Evolutionary conservation across 768 basidiomycete species (phyloP).

Genomic region (Boletus huronensis): DNA sequence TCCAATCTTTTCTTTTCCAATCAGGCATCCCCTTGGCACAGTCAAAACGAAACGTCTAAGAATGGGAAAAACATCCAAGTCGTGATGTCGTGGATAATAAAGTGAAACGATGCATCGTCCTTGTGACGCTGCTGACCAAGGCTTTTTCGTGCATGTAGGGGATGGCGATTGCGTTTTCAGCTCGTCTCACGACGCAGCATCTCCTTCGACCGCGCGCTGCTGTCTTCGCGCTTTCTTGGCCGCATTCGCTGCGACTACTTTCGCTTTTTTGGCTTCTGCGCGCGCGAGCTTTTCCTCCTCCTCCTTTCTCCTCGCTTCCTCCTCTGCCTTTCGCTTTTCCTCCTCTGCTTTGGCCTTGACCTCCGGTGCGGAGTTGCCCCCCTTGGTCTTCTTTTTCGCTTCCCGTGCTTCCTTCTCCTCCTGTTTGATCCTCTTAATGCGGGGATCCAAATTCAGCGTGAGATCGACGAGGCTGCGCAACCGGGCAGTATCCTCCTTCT

Average conservation of each 20-base stretch:
- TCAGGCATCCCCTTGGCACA: slow-evolving; percentile 1
- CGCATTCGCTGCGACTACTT: slow-evolving; percentile 81
- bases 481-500: slow-evolving; percentile 96
- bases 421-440: slow-evolving; percentile 95
- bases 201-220: slow-evolving; percentile 49
- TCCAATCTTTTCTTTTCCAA: not conserved
- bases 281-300: slow-evolving; percentile 75
- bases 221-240: slow-evolving; percentile 85
- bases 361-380: slow-evolving; percentile 39
- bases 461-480: slow-evolving; percentile 84
- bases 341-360: slow-evolving; percentile 51
- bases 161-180: not conserved
- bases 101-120: not conserved
- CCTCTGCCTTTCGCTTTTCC: slow-evolving; percentile 63
- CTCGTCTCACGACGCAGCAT: slow-evolving; percentile 3
- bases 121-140: not conserved
- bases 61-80: not conserved
- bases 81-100: slow-evolving; percentile 4
- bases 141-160: not conserved
- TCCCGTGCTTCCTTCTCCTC: slow-evolving; percentile 94
- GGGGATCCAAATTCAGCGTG: slow-evolving; percentile 80
- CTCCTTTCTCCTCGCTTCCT: slow-evolving; percentile 72
- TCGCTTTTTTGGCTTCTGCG: slow-evolving; percentile 80
- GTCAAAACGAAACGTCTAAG: slow-evolving; percentile 7
- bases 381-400: slow-evolving; percentile 74